A percentile compares a stretch with the other conserved stretches of the same genome.
Evolutionary conservation across 2,329 filamentous ascomycete species (phyloP).

Genomic region (Trichoderma hamatum): DNA sequence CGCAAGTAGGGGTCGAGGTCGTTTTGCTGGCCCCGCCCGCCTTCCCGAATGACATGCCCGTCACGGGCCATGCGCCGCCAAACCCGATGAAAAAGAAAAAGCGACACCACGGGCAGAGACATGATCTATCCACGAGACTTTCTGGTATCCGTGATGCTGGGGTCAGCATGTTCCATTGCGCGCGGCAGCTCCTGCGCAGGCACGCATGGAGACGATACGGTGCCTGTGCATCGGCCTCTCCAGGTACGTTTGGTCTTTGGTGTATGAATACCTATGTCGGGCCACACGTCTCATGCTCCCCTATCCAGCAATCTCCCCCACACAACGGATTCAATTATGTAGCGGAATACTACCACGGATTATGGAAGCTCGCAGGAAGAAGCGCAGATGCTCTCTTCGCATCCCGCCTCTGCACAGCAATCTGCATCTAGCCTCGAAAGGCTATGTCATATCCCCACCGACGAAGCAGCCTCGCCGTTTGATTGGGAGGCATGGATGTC

Average conservation of each 20-base stretch:
- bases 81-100: not conserved
- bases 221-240: not conserved
- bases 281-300: not conserved
- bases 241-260: not conserved
- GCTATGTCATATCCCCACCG: conserved; percentile 28
- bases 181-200: not conserved
- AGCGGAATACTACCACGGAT: not conserved
- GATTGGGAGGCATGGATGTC: conserved; percentile 25
- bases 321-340: not conserved
- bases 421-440: conserved; percentile 22
- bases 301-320: not conserved
- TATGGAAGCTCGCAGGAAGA: not conserved
- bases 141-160: conserved; percentile 9
- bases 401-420: conserved; percentile 6
- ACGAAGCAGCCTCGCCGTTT: conserved; percentile 5
- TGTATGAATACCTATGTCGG: not conserved
- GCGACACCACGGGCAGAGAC: not conserved
- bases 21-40: conserved; percentile 22
- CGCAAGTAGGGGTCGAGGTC: conserved; percentile 1
- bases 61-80: conserved; percentile 27
- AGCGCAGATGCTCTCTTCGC: not conserved
- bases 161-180: conserved; percentile 15
- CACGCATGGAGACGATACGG: not conserved
- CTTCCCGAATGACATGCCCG: conserved; percentile 28
- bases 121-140: conserved; percentile 27